Percentiles rank a stretch among this genome's conserved stretches.
Conservation (phyloP, 352 stramenopile genomes). For the Phytophthora ramorum region DNA sequence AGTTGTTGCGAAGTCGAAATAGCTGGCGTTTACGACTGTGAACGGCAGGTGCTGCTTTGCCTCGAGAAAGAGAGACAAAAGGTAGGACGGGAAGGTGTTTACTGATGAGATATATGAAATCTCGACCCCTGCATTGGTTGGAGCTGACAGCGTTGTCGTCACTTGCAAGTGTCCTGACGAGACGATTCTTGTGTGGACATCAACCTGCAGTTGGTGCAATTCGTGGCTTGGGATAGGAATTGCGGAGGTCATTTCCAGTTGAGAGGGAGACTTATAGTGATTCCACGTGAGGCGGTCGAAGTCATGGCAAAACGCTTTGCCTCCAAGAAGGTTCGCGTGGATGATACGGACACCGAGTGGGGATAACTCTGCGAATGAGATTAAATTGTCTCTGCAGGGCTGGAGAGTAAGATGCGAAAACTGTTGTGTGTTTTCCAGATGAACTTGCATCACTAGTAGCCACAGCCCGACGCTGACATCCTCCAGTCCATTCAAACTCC, state of each 20-base stretch:
- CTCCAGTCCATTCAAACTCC: constrained; percentile 48
- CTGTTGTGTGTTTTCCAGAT: constrained; percentile 28
- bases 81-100: neutral
- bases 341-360: constrained; percentile 41
- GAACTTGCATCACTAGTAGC: constrained; percentile 59
- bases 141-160: neutral
- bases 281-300: constrained; percentile 42
- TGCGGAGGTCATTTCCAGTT: neutral
- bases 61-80: neutral
- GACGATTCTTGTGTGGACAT: neutral
- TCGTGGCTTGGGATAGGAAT: neutral
- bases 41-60: neutral
- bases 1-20: neutral
- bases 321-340: constrained; percentile 36
- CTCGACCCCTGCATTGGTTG: neutral
- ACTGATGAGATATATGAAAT: neutral
- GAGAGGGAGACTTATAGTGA: neutral
- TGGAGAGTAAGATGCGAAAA: constrained; percentile 41
- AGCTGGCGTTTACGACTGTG: neutral
- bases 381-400: constrained; percentile 39
- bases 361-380: constrained; percentile 55
- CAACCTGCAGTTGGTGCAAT: neutral
- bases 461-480: constrained; percentile 70
- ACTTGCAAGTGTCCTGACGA: neutral
- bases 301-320: constrained; percentile 32